Conservation (phyloP, 352 stramenopile species). For the Globisporangium rhizosaccharum region DNA sequence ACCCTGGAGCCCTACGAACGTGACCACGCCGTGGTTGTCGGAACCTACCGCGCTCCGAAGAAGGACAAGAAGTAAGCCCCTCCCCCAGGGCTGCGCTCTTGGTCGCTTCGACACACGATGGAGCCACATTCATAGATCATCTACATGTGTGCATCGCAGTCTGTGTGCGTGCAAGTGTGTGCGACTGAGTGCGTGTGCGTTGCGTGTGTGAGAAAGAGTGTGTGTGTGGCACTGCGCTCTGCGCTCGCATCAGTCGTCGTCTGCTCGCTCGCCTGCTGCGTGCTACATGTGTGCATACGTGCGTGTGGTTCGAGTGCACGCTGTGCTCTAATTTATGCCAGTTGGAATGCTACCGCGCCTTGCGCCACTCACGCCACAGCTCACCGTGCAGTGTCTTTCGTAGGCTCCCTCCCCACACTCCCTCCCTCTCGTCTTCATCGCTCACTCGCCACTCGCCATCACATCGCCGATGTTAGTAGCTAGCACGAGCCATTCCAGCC, state of each 20-base stretch:
- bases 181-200: background rate
- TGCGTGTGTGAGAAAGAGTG: background rate
- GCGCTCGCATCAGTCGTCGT: background rate
- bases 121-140: constrained; percentile 21
- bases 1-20: constrained; percentile 99
- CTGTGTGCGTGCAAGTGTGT: constrained; percentile 9
- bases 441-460: background rate
- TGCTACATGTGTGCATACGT: constrained; percentile 3
- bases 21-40: constrained; percentile 98
- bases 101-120: constrained; percentile 9
- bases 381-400: constrained; percentile 10
- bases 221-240: background rate
- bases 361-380: constrained; percentile 3
- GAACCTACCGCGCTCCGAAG: constrained; percentile 93
- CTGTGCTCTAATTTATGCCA: constrained; percentile 21
- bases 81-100: constrained; percentile 5
- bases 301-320: background rate
- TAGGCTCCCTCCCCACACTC: constrained; percentile 27
- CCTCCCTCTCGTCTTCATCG: constrained; percentile 10
- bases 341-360: constrained; percentile 11
- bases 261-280: background rate
- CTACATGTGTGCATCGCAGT: constrained; percentile 6
- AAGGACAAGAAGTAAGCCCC: constrained; percentile 87
- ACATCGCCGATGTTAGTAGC: constrained; percentile 5
- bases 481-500: background rate